Conservation (phyloP, 2,329 filamentous ascomycete genomes). For the Diaporthe eres region DNA sequence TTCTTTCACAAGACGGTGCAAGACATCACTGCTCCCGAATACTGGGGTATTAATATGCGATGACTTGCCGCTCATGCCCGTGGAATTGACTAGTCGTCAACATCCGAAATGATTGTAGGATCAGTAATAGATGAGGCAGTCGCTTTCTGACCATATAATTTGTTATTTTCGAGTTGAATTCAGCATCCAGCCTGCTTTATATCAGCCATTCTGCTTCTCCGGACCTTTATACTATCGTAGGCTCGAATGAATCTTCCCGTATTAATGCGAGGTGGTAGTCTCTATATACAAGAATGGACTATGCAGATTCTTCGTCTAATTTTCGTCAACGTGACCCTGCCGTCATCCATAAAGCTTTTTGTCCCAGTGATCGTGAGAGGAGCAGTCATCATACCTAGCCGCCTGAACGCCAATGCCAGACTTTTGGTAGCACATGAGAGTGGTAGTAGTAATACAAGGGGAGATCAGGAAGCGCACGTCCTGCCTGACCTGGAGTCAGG, state of each 20-base stretch:
- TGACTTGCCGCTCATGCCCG: background rate
- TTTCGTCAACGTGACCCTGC: constrained; percentile 36
- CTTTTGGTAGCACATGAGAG: constrained; percentile 30
- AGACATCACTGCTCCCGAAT: background rate
- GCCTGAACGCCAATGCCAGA: constrained; percentile 42
- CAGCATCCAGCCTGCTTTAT: background rate
- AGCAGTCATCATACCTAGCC: constrained; percentile 40
- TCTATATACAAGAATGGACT: constrained; percentile 41
- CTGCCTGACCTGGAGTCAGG: background rate
- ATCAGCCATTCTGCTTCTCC: constrained; percentile 4
- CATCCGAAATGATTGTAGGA: background rate
- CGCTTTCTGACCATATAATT: background rate
- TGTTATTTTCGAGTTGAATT: background rate
- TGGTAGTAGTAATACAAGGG: constrained; percentile 39
- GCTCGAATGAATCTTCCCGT: constrained; percentile 7
- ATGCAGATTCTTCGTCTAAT: constrained; percentile 33
- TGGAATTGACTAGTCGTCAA: background rate
- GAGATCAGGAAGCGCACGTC: constrained; percentile 8
- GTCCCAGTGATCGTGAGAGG: constrained; percentile 38
- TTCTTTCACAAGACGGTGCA: too few relatives aligned
- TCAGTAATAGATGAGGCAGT: background rate
- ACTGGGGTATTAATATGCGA: background rate
- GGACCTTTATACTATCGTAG: background rate
- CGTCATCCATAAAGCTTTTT: constrained; percentile 37
- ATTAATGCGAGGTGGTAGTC: constrained; percentile 30